Evolutionary conservation across 164 flowering plant genomes (phyloP).

Genomic region (Chimonanthus salicifolius): DNA sequence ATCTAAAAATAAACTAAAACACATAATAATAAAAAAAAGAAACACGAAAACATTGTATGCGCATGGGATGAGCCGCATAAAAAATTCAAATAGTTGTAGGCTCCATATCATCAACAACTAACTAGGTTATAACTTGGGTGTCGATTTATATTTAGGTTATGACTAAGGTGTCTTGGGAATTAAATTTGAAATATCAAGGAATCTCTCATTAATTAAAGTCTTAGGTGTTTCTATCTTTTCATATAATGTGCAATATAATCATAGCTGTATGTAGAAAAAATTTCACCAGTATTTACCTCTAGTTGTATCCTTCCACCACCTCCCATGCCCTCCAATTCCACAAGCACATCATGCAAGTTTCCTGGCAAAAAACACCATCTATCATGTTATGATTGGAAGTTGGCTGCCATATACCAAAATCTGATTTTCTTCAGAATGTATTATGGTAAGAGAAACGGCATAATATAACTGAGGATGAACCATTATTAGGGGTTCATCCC

Average conservation of each 20-base stretch:
- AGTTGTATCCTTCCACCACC: conserved; percentile 89
- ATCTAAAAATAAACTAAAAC: no score
- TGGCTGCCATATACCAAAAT: neutral
- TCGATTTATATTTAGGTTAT: neutral
- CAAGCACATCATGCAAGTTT: conserved; percentile 57
- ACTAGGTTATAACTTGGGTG: neutral
- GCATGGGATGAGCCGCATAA: no score
- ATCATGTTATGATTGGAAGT: neutral
- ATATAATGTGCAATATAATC: neutral
- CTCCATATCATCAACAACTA: neutral
- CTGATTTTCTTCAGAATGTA: neutral
- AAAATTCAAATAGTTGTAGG: no score
- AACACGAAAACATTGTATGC: no score
- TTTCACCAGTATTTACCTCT: conserved; percentile 50
- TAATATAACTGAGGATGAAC: neutral
- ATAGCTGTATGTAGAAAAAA: neutral
- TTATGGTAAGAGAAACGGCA: neutral
- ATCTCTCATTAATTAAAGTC: neutral
- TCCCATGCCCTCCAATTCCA: conserved; percentile 94
- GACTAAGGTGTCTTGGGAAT: neutral
- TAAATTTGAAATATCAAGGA: neutral
- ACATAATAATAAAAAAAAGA: no score
- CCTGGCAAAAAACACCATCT: conserved; percentile 39
- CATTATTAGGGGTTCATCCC: neutral
- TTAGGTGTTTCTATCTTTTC: neutral